Evolutionary conservation across 1,284 basidiomycete species (phyloP).

Genomic region (Cutaneotrichosporon dermatis): DNA sequence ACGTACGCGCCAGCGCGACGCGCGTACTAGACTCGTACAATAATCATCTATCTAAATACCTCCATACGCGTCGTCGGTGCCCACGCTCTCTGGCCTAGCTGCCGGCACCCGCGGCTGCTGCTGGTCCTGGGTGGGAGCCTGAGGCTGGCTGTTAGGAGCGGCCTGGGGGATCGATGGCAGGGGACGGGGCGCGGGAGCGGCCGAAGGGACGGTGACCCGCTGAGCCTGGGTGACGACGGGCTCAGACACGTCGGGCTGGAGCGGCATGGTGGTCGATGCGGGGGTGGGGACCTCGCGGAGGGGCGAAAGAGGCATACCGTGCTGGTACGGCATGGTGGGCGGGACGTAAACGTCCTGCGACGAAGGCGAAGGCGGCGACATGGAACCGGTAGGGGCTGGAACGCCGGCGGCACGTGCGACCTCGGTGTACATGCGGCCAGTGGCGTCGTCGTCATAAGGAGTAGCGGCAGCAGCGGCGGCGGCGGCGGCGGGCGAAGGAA

Average conservation of each 20-base stretch:
- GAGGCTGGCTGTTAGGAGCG: no score
- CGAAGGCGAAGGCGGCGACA: slow-evolving; percentile 8
- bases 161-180: neutral
- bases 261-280: neutral
- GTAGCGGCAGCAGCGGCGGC: neutral
- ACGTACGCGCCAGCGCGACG: slow-evolving; percentile 1
- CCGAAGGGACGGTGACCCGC: neutral
- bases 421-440: slow-evolving; percentile 37
- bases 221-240: neutral
- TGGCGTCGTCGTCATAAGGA: slow-evolving; percentile 22
- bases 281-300: slow-evolving; percentile 40
- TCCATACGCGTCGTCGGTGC: slow-evolving; percentile 40
- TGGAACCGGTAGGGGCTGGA: slow-evolving; percentile 2
- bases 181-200: slow-evolving; percentile 5
- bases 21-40: slow-evolving; percentile 2
- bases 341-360: slow-evolving; percentile 18
- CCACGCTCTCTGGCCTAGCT: slow-evolving; percentile 29
- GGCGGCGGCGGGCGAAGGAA: neutral
- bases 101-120: neutral
- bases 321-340: slow-evolving; percentile 36
- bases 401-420: slow-evolving; percentile 39
- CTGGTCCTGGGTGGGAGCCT: slow-evolving; percentile 11
- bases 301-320: slow-evolving; percentile 44
- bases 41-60: slow-evolving; percentile 29
- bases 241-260: neutral